Percentiles rank a stretch among this genome's conserved stretches.
Conservation (phyloP, 495 filamentous ascomycete species). For the Penicillium verhagenii region DNA sequence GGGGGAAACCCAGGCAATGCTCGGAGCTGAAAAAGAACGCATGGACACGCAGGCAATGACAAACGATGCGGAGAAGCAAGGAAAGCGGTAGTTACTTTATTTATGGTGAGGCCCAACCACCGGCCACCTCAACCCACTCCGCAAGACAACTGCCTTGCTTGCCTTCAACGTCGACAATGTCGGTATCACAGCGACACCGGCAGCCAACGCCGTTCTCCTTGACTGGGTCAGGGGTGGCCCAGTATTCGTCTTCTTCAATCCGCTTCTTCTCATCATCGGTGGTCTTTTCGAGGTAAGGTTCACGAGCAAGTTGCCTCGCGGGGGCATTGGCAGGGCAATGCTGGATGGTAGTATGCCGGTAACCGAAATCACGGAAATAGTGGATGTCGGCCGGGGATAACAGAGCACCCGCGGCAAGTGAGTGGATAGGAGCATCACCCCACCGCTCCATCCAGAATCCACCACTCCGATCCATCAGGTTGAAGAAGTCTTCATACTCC, state of each 20-base stretch:
- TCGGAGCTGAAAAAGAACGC: slow-evolving; percentile 34
- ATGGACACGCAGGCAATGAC: slow-evolving; percentile 28
- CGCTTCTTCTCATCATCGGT: slow-evolving; percentile 84
- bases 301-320: slow-evolving; percentile 76
- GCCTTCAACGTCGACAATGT: slow-evolving; percentile 95
- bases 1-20: slow-evolving; percentile 35
- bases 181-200: slow-evolving; percentile 96
- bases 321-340: slow-evolving; percentile 98
- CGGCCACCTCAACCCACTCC: slow-evolving; percentile 98
- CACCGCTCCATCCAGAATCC: slow-evolving; percentile 99
- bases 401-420: slow-evolving; percentile 87
- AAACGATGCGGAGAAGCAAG: slow-evolving; percentile 35
- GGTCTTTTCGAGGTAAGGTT: slow-evolving; percentile 81
- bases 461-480: slow-evolving; percentile 98
- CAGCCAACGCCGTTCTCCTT: slow-evolving; percentile 98
- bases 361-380: slow-evolving; percentile 99
- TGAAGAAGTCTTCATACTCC: slow-evolving; percentile 96
- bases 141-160: slow-evolving; percentile 92
- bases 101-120: slow-evolving; percentile 82
- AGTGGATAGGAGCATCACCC: slow-evolving; percentile 99
- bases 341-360: slow-evolving; percentile 97
- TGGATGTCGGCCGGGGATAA: slow-evolving; percentile 83
- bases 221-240: slow-evolving; percentile 79
- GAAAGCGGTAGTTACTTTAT: slow-evolving; percentile 8
- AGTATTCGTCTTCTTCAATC: slow-evolving; percentile 94